Percentiles rank a stretch among this genome's conserved stretches.
Conservation (phyloP, 163 green algal species). For the Chlamydomonas reinhardtii region DNA sequence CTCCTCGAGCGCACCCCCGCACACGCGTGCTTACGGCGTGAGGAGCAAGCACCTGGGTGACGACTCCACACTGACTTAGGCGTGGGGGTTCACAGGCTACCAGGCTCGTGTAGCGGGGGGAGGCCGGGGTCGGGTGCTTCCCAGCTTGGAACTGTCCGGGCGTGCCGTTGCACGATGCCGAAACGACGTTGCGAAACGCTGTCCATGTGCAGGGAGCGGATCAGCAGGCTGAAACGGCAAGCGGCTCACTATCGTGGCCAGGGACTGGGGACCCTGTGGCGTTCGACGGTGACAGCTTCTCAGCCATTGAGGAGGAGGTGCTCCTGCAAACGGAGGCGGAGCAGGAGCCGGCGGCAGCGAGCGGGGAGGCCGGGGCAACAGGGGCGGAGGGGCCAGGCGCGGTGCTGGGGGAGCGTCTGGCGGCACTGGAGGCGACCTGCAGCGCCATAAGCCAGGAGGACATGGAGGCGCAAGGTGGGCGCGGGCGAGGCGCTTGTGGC, state of each 20-base stretch:
- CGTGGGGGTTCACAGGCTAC: too few relatives aligned
- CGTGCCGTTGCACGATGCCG: too few relatives aligned
- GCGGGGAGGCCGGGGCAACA: background rate
- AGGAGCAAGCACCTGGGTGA: too few relatives aligned
- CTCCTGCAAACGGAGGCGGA: background rate
- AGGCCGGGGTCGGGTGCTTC: too few relatives aligned
- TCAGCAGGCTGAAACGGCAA: too few relatives aligned
- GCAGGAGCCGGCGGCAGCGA: background rate
- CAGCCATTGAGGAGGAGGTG: slow-evolving; percentile 36
- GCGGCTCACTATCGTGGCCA: too few relatives aligned
- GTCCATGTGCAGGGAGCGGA: background rate
- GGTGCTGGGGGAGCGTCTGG: background rate
- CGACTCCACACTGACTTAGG: too few relatives aligned
- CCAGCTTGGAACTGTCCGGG: too few relatives aligned
- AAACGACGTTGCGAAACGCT: background rate
- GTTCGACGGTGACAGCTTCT: background rate
- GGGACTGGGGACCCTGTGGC: background rate
- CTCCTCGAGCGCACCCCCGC: too few relatives aligned
- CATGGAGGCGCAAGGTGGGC: slow-evolving; percentile 44
- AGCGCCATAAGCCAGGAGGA: slow-evolving; percentile 37
- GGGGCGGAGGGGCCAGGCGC: background rate
- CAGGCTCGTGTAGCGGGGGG: too few relatives aligned
- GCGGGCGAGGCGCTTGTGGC: background rate
- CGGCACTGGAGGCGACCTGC: slow-evolving; percentile 36
- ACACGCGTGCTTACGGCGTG: too few relatives aligned